Conservation (phyloP, 2,329 filamentous ascomycete genomes). For the Chalara sp. region DNA sequence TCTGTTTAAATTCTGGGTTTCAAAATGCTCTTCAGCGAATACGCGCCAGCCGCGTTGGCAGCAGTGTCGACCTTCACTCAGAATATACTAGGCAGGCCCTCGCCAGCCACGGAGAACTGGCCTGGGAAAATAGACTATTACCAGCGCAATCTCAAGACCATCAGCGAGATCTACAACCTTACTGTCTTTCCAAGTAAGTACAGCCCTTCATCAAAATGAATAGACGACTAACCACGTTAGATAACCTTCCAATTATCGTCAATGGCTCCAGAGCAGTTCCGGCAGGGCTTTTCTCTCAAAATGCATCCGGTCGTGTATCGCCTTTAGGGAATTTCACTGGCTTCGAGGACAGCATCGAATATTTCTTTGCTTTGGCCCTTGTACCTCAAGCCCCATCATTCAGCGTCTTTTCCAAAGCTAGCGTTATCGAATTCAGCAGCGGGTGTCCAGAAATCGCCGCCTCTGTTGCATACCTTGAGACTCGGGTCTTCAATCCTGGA, state of each 20-base stretch:
- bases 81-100: not conserved
- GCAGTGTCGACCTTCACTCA: conserved; percentile 5
- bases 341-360: conserved; percentile 36
- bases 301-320: conserved; percentile 33
- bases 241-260: conserved; percentile 22
- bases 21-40: conserved; percentile 3
- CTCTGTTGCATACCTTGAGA: conserved; percentile 31
- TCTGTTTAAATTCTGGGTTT: not conserved
- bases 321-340: conserved; percentile 36
- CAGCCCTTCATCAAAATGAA: not conserved
- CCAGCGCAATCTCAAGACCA: conserved; percentile 9
- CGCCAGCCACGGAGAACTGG: not conserved
- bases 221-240: not conserved
- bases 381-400: conserved; percentile 24
- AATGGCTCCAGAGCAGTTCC: conserved; percentile 30
- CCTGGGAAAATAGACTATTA: conserved; percentile 5
- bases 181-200: conserved; percentile 11
- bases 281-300: conserved; percentile 30
- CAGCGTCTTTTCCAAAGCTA: conserved; percentile 26
- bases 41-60: not conserved
- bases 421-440: conserved; percentile 29
- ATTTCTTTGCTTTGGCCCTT: conserved; percentile 37
- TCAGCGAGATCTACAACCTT: conserved; percentile 9
- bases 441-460: conserved; percentile 31
- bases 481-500: conserved; percentile 26